A percentile compares a stretch with the other conserved stretches of the same genome.
Conservation (phyloP, 2,329 filamentous ascomycete genomes). For the Penicillium freii region DNA sequence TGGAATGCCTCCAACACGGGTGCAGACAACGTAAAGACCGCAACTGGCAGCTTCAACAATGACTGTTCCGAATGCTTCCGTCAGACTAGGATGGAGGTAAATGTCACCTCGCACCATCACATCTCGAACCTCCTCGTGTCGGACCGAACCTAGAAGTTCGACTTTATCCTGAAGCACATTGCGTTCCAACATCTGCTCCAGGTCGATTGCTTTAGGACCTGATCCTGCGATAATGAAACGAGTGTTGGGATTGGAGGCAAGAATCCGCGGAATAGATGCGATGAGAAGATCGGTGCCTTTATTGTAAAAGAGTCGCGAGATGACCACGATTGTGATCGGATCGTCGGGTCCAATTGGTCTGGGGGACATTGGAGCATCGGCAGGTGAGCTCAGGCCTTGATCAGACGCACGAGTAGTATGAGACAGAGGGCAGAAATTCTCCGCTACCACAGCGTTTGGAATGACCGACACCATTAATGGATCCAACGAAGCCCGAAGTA, state of each 20-base stretch:
- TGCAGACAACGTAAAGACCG: slow-evolving; percentile 94
- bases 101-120: slow-evolving; percentile 98
- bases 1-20: slow-evolving; percentile 92
- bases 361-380: slow-evolving; percentile 53
- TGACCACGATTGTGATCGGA: slow-evolving; percentile 92
- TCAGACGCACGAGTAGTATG: slow-evolving; percentile 45
- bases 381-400: slow-evolving; percentile 20
- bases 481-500: slow-evolving; percentile 88
- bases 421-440: slow-evolving; percentile 80
- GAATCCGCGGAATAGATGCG: slow-evolving; percentile 87
- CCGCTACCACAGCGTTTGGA: slow-evolving; percentile 93
- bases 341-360: slow-evolving; percentile 76
- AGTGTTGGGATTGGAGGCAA: slow-evolving; percentile 85
- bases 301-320: slow-evolving; percentile 97
- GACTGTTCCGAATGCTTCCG: slow-evolving; percentile 95
- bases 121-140: slow-evolving; percentile 93
- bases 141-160: slow-evolving; percentile 84
- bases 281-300: slow-evolving; percentile 98
- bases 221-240: slow-evolving; percentile 96
- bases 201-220: slow-evolving; percentile 92
- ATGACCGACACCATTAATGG: slow-evolving; percentile 97
- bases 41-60: slow-evolving; percentile 96
- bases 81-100: slow-evolving; percentile 90
- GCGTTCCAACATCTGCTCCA: slow-evolving; percentile 97
- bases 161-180: slow-evolving; percentile 92